Evolutionary conservation across 2,329 filamentous ascomycete species (phyloP), one percentile per base, ranked within the genome.

Genomic region (Cytospora piceicola): DNA sequence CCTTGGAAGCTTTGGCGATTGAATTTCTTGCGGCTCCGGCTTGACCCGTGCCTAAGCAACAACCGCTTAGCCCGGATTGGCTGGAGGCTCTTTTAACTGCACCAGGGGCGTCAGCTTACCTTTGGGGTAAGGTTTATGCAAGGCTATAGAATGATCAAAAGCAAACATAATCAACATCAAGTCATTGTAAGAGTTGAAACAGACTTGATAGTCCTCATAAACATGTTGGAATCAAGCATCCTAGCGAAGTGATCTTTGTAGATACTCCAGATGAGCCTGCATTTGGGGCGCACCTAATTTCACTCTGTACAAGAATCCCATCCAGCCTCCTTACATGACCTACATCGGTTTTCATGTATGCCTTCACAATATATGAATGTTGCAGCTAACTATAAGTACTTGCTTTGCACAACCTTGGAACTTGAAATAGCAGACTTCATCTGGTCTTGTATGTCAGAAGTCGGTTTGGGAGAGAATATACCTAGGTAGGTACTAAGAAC

Each of bases 1-100:
- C 70, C 73, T 75, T 70, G 68, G 67, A 70, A 74, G 70, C 73
- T 75, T 70, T 69, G 67, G 62, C 42, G 56, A 60, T 64, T 54
- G 49, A 59, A 72, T 74, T 81, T 72, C 70, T 70, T 69, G 64
- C 68, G 63, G 61, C 68, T 53, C 54, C 67, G 69, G 58, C 54
- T 60, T 58, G 63, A 56, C 52, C 55, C 39, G 55, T 36, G 54
- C 62, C 62, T 67, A 65, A 67, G 53, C 60, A 63, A 46, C 54
- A 67, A 65, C 57, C 55, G 58, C 46, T 64, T 42, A 54, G 53
- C 65, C 61, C 39, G 63, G 65, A 67, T 67, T 67, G 57, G 65
- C 60, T 63, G 58, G 52, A 54, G 53, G 61, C 36, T 30, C 27
- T 20, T 24, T 60, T 54, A 67, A 30, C n/a, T 54, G 57, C 57